Evolutionary conservation across 805 yeast genomes (phyloP).

Genomic region (Ogataea ramenticola): DNA sequence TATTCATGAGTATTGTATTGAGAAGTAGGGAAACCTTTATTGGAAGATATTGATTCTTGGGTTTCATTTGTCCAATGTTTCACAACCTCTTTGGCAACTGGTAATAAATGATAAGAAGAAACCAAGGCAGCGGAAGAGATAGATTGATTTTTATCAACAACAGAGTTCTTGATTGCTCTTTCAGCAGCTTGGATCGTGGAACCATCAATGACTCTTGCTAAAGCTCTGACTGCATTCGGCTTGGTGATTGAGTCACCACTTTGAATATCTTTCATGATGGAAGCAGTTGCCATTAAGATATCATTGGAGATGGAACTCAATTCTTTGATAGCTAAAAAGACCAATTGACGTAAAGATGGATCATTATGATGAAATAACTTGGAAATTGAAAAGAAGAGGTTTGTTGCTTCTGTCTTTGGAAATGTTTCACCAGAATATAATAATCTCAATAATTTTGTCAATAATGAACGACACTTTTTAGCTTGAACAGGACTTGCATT

Average conservation of each 20-base stretch:
- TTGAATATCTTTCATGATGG: conserved; percentile 97
- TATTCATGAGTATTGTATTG: conserved; percentile 49
- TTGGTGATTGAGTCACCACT: conserved; percentile 78
- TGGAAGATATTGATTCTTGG: conserved; percentile 75
- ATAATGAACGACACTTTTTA: conserved; percentile 72
- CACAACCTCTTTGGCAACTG: conserved; percentile 85
- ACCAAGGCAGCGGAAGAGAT: conserved; percentile 92
- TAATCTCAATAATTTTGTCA: conserved; percentile 77
- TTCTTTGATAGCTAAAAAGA: conserved; percentile 90
- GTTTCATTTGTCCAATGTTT: conserved; percentile 92
- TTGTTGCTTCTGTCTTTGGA: conserved; percentile 85
- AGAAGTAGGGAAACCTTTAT: conserved; percentile 43
- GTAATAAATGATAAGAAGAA: conserved; percentile 82
- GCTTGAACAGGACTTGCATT: conserved; percentile 88
- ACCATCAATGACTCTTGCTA: conserved; percentile 83
- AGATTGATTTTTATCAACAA: conserved; percentile 83
- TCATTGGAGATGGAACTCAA: conserved; percentile 79
- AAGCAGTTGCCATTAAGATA: conserved; percentile 94
- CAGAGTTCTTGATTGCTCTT: conserved; percentile 83
- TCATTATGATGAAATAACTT: conserved; percentile 92
- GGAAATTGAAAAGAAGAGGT: conserved; percentile 86
- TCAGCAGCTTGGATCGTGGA: conserved; percentile 91
- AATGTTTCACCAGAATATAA: conserved; percentile 82
- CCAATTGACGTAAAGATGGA: conserved; percentile 82
- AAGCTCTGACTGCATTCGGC: conserved; percentile 91